Evolutionary conservation across 73 alveolate genomes (phyloP), one percentile per base, ranked within the genome.

Genomic region (Paramecium bursaria): DNA sequence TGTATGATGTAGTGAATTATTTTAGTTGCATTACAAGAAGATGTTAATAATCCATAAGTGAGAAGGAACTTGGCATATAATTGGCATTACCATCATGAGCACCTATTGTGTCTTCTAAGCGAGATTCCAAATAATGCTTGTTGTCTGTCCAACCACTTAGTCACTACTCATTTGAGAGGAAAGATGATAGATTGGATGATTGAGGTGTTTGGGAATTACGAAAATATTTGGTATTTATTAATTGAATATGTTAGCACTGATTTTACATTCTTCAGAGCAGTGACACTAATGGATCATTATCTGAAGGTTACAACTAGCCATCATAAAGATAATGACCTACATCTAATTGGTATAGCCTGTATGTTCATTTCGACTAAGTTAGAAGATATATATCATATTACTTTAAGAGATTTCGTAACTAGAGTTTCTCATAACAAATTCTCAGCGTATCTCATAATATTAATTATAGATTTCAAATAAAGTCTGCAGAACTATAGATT

Each of bases 341-440:
- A 95, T 75, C 46, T 91, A 30, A 88, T 90, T 19, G 99, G 99
- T 26, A 90, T 95, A n/a, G 88, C 92, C 13, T 86, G 93, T 25
- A 95, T 95, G 90, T 92, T 91, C 74, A 55, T 95, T 25, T 96
- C 99, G 23, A 86, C 97, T 26, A 95, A 95, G 74, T 44, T 88
- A 51, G 94, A 93, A 74, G 99, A 95, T 52, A 48, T 86, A 48
- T 17, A 46, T 14, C 95, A 55, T 23, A 67, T 86, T 46, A 55
- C 86, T 17, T 51, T 86, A 14, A 17, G 27, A 21, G 74, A 79
- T 2, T 33, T 79, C 6, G 85, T 54, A 7, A 35, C 46, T 3
- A 54, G 48, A 42, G 73, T 79, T 17, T 29, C 85, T 11, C 89
- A 46, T 21, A 54, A 79, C 14, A 79, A 55, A 79, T 79, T 1